These are phyloP conservation scores for Blastobotrys persicus DNA, from an alignment of 1,139 yeast species.

Conservation along the genomic window DNA sequence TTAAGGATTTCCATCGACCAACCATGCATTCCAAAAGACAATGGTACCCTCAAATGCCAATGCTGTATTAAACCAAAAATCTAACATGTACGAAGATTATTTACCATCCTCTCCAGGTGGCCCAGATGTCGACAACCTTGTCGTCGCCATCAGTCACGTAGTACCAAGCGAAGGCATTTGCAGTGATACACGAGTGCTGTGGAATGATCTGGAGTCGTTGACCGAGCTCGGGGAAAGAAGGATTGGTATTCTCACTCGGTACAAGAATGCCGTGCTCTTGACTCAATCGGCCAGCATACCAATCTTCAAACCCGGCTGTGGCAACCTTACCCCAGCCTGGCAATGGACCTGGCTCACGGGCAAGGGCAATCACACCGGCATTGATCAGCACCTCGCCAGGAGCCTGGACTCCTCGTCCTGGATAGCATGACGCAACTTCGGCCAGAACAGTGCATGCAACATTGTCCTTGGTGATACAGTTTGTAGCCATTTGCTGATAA, in stretches of 20 bases:
- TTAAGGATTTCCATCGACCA: too few relatives aligned
- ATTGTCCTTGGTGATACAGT: slow-evolving; percentile 47
- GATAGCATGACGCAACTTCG: slow-evolving; percentile 61
- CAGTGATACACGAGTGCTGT: slow-evolving; percentile 75
- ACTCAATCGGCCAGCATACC: slow-evolving; percentile 52
- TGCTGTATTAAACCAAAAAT: background rate
- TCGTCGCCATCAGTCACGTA: slow-evolving; percentile 50
- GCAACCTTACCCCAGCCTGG: slow-evolving; percentile 51
- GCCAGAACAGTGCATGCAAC: slow-evolving; percentile 61
- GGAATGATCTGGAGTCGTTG: slow-evolving; percentile 57
- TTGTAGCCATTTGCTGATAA: slow-evolving; percentile 70
- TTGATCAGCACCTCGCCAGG: slow-evolving; percentile 61
- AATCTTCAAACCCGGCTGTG: slow-evolving; percentile 41
- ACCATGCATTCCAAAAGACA: too few relatives aligned
- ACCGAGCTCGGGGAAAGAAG: slow-evolving; percentile 44
- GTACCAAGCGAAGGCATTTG: slow-evolving; percentile 60
- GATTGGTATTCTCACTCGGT: slow-evolving; percentile 46
- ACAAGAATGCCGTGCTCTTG: slow-evolving; percentile 57
- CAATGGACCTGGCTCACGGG: slow-evolving; percentile 54
- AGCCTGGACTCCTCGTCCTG: slow-evolving; percentile 49
- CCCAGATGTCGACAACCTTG: slow-evolving; percentile 63
- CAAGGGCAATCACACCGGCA: slow-evolving; percentile 70
- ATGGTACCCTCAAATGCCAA: too few relatives aligned
- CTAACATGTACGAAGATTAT: slow-evolving; percentile 2
- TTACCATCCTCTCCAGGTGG: slow-evolving; percentile 64